A percentile compares a stretch with the other conserved stretches of the same genome.
phyloP scores from a whole-genome alignment of 371 early-diverging fungal genomes.

The Lichtheimia hyalospora region DNA sequence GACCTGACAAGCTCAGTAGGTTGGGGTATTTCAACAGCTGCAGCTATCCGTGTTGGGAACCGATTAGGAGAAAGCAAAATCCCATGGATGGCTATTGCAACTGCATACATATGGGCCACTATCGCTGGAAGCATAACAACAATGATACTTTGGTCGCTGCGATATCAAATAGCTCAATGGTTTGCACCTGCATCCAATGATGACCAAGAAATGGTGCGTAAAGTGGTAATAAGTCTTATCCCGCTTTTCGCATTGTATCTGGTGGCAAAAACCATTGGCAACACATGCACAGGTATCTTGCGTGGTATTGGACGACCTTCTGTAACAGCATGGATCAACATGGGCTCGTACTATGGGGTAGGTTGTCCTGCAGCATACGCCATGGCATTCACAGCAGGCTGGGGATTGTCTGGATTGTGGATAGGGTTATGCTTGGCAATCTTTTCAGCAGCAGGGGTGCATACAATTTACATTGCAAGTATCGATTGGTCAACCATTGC shows the following conservation, averaged over 20 bases:
- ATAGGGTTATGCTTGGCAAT: slow-evolving; percentile 56
- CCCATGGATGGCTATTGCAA: neutral
- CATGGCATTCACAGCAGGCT: slow-evolving; percentile 53
- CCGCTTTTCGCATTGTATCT: neutral
- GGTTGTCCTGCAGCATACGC: slow-evolving; percentile 68
- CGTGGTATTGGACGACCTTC: slow-evolving; percentile 73
- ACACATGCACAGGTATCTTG: slow-evolving; percentile 50
- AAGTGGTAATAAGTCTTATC: neutral
- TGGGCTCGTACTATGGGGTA: slow-evolving; percentile 66
- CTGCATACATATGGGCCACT: neutral
- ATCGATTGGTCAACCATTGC: slow-evolving; percentile 53
- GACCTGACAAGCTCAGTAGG: slow-evolving; percentile 62
- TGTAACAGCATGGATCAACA: slow-evolving; percentile 64
- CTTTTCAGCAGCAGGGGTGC: slow-evolving; percentile 43
- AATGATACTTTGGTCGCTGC: neutral
- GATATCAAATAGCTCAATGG: neutral
- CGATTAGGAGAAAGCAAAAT: slow-evolving; percentile 48
- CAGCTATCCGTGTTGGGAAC: slow-evolving; percentile 75
- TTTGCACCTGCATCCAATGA: neutral
- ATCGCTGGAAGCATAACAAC: neutral
- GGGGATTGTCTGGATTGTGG: slow-evolving; percentile 73
- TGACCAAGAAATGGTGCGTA: neutral
- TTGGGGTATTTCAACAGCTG: slow-evolving; percentile 62
- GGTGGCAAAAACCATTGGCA: neutral
- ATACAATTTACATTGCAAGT: slow-evolving; percentile 30